Evolutionary conservation across 2,329 filamentous ascomycete species (phyloP).

Genomic region (Pseudomassariella vexata): DNA sequence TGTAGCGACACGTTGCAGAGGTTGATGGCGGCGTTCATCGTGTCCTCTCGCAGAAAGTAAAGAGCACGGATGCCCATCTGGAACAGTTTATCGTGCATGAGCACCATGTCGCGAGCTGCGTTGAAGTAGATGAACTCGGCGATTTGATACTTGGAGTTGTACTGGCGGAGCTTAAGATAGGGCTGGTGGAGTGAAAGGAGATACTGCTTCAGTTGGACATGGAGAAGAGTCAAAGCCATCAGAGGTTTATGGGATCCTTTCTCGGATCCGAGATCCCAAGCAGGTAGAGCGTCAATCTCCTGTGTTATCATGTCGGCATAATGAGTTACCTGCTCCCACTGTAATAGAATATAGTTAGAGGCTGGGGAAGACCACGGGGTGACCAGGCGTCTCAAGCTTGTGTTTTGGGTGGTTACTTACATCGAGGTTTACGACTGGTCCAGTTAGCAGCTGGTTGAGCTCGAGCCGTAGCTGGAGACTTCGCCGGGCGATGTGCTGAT

Average conservation of each 20-base stretch:
- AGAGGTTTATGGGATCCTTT: slow-evolving; percentile 46
- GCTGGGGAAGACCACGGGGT: too few relatives aligned
- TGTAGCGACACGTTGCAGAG: slow-evolving; percentile 56
- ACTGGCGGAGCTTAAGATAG: slow-evolving; percentile 53
- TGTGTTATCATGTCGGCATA: slow-evolving; percentile 57
- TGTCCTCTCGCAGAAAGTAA: slow-evolving; percentile 56
- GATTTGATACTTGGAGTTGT: slow-evolving; percentile 56
- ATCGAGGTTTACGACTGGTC: slow-evolving; percentile 47
- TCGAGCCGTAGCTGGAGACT: slow-evolving; percentile 52
- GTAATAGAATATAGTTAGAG: too few relatives aligned
- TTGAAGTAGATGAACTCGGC: slow-evolving; percentile 61
- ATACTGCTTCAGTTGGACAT: slow-evolving; percentile 56
- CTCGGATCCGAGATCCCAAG: slow-evolving; percentile 40
- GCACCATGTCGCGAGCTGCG: slow-evolving; percentile 53
- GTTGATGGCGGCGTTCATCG: slow-evolving; percentile 54
- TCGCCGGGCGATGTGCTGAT: slow-evolving; percentile 51
- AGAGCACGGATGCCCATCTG: slow-evolving; percentile 53
- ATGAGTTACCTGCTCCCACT: slow-evolving; percentile 57
- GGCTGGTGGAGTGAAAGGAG: slow-evolving; percentile 57
- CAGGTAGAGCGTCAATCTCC: slow-evolving; percentile 53
- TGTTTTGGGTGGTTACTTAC: too few relatives aligned
- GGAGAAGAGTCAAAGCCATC: slow-evolving; percentile 53
- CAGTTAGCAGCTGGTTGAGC: slow-evolving; percentile 50
- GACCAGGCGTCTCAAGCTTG: too few relatives aligned
- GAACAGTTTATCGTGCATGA: slow-evolving; percentile 55